Base-by-base conservation (phyloP, 1,284 basidiomycete genomes). In the Fomitopsis schrenkii region DNA sequence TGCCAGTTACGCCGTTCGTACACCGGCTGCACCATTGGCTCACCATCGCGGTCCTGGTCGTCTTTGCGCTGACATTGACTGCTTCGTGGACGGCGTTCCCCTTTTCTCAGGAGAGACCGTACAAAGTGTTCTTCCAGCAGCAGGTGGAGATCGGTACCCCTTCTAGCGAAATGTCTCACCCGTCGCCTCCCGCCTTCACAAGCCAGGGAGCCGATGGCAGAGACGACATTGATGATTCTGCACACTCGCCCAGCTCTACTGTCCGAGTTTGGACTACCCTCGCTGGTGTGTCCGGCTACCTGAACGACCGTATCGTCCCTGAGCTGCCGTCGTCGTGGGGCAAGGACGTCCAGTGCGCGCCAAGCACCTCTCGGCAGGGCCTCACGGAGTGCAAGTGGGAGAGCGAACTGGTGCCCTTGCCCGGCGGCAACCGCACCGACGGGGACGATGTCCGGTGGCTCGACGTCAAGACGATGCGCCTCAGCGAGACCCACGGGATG, bases 91-190 rank as follows among this genome's bases (percentile, higher is more conserved):
- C 80, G 1, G 72, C 73, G 15, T 87, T 85, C 74, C 90, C 90
- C 0, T 92, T 92, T 75, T 82, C 82, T 14, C 72, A 76, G 35
- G 72, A 80, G 28, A 72, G 79, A 3, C 88, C 89, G 0, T 74
- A 91, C 66, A 91, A 90, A 64, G 73, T 91, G 0, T 89, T 79
- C 72, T 92, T 90, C 77, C 78, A 80, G 56, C 89, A 91, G 68
- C 76, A 69, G 0, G 77, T 90, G 19, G 72, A 81, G 57, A 72
- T 91, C 42, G 67, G 68, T 1, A 46, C 62, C 8, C 35, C 62
- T 2, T 48, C 64, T 42, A 60, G 68, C 26, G 58, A 61, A 48
- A 44, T 56, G 66, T 12, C 26, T 7, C 44, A 48, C 22, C 33
- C 19, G 52, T 8, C 60, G 46, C 15, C 42, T 2, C 28, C 44